These are phyloP conservation scores for Microsporum canis DNA, from an alignment of 2,329 filamentous ascomycete genomes.

Conservation along the genomic window DNA sequence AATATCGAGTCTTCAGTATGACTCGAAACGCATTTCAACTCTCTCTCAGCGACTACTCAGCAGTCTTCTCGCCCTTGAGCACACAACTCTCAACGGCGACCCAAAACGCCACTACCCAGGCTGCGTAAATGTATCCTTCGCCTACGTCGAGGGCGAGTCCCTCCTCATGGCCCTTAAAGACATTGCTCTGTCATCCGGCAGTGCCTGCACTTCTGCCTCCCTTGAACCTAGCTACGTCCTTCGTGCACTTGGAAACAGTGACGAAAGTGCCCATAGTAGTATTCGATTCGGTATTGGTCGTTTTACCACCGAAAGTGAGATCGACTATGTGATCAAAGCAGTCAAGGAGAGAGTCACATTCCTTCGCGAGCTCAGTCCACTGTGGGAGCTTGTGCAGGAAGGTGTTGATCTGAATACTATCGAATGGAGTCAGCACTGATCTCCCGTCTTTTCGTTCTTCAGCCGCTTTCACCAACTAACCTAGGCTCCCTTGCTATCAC, in stretches of 20 bases:
- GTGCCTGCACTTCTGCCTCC: conserved; percentile 92
- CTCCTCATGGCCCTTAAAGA: conserved; percentile 97
- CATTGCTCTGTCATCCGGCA: conserved; percentile 91
- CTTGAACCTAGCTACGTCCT: conserved; percentile 94
- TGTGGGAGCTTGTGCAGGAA: conserved; percentile 97
- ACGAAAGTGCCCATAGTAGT: conserved; percentile 94
- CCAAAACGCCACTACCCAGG: conserved; percentile 77
- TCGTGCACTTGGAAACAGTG: conserved; percentile 84
- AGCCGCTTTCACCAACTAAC: neutral
- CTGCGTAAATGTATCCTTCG: conserved; percentile 96
- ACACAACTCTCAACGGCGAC: conserved; percentile 85
- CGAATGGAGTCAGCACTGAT: conserved; percentile 92
- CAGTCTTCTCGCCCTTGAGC: conserved; percentile 77
- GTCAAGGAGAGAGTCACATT: conserved; percentile 85
- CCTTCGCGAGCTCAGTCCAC: conserved; percentile 81
- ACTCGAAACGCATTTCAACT: conserved; percentile 67
- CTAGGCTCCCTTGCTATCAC: neutral
- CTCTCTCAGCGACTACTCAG: conserved; percentile 75
- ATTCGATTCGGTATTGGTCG: conserved; percentile 95
- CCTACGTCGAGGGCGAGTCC: conserved; percentile 95
- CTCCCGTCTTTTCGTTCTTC: neutral
- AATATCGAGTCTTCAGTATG: conserved; percentile 53
- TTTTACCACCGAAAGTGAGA: conserved; percentile 89
- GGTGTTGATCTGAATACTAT: conserved; percentile 92
- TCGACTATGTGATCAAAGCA: conserved; percentile 94